These are phyloP conservation scores for Cladophialophora psammophila DNA, from an alignment of 2,329 filamentous ascomycete genomes.

Conservation along the genomic window DNA sequence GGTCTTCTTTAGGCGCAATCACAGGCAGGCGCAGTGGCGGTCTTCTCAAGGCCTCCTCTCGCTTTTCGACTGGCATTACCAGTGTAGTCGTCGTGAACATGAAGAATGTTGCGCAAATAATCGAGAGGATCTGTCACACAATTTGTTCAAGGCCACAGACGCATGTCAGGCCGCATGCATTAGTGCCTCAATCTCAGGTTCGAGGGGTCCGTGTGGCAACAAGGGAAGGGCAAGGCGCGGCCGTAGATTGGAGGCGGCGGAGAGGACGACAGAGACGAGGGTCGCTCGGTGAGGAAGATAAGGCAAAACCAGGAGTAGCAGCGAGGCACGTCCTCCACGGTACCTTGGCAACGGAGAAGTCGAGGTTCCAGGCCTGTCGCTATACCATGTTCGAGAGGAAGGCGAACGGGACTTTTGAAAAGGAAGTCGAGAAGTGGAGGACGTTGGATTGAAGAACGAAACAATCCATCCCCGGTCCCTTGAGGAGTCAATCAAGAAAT, in stretches of 20 bases:
- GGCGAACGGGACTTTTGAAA: neutral
- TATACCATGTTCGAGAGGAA: constrained; percentile 11
- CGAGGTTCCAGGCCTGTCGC: neutral
- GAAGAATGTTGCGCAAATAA: constrained; percentile 32
- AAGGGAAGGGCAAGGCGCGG: constrained; percentile 7
- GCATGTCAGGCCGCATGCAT: constrained; percentile 32
- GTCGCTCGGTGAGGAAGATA: neutral
- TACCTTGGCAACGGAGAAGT: neutral
- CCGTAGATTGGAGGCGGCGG: neutral
- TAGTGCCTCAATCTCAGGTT: constrained; percentile 18
- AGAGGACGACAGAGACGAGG: neutral
- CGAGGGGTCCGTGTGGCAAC: neutral
- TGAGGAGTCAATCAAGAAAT: constrained; percentile 16
- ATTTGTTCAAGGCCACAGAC: constrained; percentile 32
- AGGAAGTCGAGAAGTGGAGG: constrained; percentile 12
- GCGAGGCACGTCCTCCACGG: neutral
- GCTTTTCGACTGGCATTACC: constrained; percentile 48
- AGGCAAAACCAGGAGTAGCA: neutral
- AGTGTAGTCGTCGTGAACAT: constrained; percentile 47
- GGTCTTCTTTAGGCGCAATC: constrained; percentile 55
- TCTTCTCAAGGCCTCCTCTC: constrained; percentile 48
- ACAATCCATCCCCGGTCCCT: constrained; percentile 5
- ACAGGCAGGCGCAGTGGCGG: constrained; percentile 50
- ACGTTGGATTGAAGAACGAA: constrained; percentile 23
- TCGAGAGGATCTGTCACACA: neutral